These are phyloP conservation scores for Arxiozyma telluris DNA, from an alignment of 1,139 yeast species.

Conservation along the genomic window DNA sequence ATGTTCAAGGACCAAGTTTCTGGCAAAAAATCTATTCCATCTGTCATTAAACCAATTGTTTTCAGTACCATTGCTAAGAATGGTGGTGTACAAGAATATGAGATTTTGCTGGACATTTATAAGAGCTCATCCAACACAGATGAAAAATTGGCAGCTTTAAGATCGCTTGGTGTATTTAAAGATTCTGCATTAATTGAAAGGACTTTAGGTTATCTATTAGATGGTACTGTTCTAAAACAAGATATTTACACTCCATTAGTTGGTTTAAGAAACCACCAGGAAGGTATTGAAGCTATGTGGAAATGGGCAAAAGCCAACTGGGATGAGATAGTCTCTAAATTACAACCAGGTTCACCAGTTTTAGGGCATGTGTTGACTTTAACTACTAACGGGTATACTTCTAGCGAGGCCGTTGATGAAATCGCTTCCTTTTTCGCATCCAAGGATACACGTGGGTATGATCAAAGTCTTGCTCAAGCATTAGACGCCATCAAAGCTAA, in stretches of 20 bases:
- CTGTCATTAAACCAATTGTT: constrained; percentile 67
- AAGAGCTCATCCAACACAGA: constrained; percentile 57
- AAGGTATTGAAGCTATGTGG: constrained; percentile 62
- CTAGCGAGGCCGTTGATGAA: constrained; percentile 46
- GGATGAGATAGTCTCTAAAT: constrained; percentile 50
- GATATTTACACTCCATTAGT: constrained; percentile 73
- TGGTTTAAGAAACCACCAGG: constrained; percentile 53
- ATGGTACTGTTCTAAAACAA: constrained; percentile 68
- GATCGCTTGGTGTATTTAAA: constrained; percentile 63
- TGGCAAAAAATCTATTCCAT: constrained; percentile 69
- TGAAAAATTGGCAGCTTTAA: constrained; percentile 68
- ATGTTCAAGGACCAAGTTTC: constrained; percentile 50
- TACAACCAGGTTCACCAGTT: constrained; percentile 80
- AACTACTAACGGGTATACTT: constrained; percentile 57
- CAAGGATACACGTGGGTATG: constrained; percentile 63
- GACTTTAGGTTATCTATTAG: constrained; percentile 52
- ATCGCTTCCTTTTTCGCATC: constrained; percentile 50
- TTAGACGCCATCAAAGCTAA: constrained; percentile 58
- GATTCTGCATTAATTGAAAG: constrained; percentile 49
- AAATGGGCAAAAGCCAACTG: constrained; percentile 67
- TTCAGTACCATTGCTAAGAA: constrained; percentile 58
- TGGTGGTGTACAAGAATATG: constrained; percentile 58
- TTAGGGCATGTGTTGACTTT: constrained; percentile 62
- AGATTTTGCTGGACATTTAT: constrained; percentile 56
- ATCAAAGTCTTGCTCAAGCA: constrained; percentile 63